phyloP scores from a whole-genome alignment of 352 stramenopile genomes.

The Vaucheria bursata region DNA sequence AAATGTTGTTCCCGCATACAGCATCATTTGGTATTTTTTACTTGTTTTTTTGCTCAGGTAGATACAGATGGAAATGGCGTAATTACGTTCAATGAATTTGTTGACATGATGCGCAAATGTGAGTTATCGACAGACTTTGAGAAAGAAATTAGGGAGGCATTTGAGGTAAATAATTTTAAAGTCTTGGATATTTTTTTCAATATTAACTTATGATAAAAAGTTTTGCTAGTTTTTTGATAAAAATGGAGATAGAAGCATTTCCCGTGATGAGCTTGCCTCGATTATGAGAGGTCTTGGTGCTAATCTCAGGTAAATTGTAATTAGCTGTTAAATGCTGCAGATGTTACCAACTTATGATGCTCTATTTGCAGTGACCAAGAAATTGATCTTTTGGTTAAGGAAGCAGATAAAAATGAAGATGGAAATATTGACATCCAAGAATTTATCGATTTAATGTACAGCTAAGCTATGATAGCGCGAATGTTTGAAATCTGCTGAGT shows the following conservation, averaged over 20 bases:
- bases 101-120: constrained; percentile 27
- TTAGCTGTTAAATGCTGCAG: neutral
- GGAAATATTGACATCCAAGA: too few relatives aligned
- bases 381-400: neutral
- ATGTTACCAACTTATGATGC: neutral
- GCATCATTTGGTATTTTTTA: too few relatives aligned
- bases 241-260: neutral
- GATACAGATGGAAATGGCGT: constrained; percentile 15
- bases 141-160: constrained; percentile 38
- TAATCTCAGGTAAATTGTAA: constrained; percentile 1
- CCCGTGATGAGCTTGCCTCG: neutral
- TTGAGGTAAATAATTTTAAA: constrained; percentile 25
- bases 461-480: too few relatives aligned
- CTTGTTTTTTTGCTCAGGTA: too few relatives aligned
- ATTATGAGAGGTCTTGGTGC: constrained; percentile 1
- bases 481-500: too few relatives aligned
- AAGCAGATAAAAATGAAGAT: neutral
- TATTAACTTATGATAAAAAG: too few relatives aligned
- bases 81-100: constrained; percentile 38
- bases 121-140: constrained; percentile 20
- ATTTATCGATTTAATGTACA: too few relatives aligned
- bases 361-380: neutral
- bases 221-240: neutral
- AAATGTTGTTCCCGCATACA: too few relatives aligned
- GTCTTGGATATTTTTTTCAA: too few relatives aligned